Conservation (phyloP, 2,329 filamentous ascomycete genomes). For the Malbranchea zuffiana region DNA sequence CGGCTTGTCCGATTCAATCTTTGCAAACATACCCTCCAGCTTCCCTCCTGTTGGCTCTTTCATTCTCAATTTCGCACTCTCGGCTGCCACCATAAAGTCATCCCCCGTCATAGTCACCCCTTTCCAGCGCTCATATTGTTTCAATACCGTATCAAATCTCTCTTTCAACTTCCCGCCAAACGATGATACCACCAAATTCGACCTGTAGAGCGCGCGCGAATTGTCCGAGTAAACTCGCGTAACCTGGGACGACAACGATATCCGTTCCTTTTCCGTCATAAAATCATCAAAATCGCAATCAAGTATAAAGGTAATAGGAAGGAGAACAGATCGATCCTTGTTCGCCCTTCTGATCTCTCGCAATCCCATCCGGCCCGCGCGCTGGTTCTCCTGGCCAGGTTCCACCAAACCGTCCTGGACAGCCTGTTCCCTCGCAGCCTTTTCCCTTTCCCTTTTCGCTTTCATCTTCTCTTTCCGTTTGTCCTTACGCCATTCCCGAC, state of each 20-base stretch:
- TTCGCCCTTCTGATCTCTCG: constrained; percentile 16
- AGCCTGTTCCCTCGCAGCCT: constrained; percentile 29
- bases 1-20: constrained; percentile 11
- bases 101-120: constrained; percentile 61
- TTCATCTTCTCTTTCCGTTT: constrained; percentile 47
- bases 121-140: constrained; percentile 68
- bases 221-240: constrained; percentile 88
- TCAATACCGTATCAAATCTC: constrained; percentile 68
- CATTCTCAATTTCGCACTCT: constrained; percentile 60
- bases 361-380: constrained; percentile 18
- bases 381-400: constrained; percentile 15
- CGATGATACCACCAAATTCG: constrained; percentile 65
- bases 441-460: constrained; percentile 43
- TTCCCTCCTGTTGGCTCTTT: constrained; percentile 43
- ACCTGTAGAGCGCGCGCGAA: constrained; percentile 52
- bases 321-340: constrained; percentile 38
- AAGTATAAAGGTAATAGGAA: constrained; percentile 71
- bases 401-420: constrained; percentile 20
- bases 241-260: constrained; percentile 72
- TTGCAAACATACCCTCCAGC: constrained; percentile 48
- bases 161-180: constrained; percentile 65
- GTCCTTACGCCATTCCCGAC: constrained; percentile 48
- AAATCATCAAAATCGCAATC: constrained; percentile 87
- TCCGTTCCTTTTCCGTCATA: constrained; percentile 77
- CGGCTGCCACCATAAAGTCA: constrained; percentile 61